Base-by-base conservation (phyloP, 2,329 filamentous ascomycete species). In the Celoporthe dispersa region DNA sequence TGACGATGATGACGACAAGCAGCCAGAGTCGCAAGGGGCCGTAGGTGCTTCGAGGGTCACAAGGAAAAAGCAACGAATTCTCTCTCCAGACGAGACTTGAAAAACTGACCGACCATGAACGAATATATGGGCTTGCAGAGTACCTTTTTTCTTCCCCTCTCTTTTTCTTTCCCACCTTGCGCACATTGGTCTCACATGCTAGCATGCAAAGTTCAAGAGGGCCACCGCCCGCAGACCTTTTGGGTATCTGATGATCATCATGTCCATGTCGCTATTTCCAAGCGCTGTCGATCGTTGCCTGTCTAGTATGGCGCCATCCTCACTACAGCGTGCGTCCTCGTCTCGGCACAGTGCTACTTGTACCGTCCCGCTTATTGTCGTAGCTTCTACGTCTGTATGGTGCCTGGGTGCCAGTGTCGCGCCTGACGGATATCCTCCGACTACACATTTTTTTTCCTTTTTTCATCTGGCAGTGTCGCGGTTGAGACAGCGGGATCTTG, bases 1-100 rank as follows among this genome's bases (percentile, higher is more conserved):
- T 70, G 66, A 68, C 69, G 61, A 64, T 41, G 61, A 67, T 71
- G 69, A 71, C 67, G 69, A 70, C 70, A 68, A 19, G 31, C 7
- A 44, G 44, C 44, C 53, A 41, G 64, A 31, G 12, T 33, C 33
- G 16, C 33, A 39, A 35, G 22, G 25, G 31, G 57, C 55, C 31
- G 35, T 31, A 35, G 19, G 55, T n/a, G 55, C 31, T n/a, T 37
- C 16, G 16, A n/a, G 5, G 31, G 57, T 31, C 57, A 60, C 31
- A 19, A 60, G 22, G 8, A 60, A 37, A 64, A 22, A 41, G 44
- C 44, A n/a, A 22, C 44, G 7, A 48, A 48, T 16, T 44, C 41
- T 19, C 44, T n/a, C 44, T 48, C 44, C 22, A 22, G 22, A 48
- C 19, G 8, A 48, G 44, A 48, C 16, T n/a, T 48, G 12, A 1